Evolutionary conservation across 805 yeast species (phyloP).

Genomic region (Myxozyma sirexii): DNA sequence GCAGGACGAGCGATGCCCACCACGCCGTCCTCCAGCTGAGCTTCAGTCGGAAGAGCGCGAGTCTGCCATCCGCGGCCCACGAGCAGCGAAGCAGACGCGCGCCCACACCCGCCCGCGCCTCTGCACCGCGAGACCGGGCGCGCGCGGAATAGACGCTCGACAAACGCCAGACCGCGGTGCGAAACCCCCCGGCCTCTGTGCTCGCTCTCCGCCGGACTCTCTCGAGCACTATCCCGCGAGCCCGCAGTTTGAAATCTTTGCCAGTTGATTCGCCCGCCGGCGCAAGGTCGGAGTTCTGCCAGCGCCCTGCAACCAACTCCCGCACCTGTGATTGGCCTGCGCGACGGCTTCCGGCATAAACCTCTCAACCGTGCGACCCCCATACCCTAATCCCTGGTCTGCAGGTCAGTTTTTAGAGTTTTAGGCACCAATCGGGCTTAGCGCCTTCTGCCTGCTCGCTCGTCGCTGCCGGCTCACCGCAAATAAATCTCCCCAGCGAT

Average conservation of each 20-base stretch:
- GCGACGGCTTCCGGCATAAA: neutral
- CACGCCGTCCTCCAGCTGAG: too few relatives aligned
- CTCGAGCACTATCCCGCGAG: too few relatives aligned
- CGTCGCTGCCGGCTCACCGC: slow-evolving; percentile 15
- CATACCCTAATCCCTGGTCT: slow-evolving; percentile 11
- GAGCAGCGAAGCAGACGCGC: too few relatives aligned
- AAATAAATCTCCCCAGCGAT: slow-evolving; percentile 16
- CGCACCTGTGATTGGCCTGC: slow-evolving; percentile 7
- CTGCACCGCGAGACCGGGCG: too few relatives aligned
- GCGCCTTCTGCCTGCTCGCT: slow-evolving; percentile 1
- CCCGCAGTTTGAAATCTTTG: neutral
- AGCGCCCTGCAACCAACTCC: slow-evolving; percentile 1
- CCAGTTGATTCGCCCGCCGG: slow-evolving; percentile 14
- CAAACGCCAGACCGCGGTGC: too few relatives aligned
- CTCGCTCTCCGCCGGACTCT: too few relatives aligned
- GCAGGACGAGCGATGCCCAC: too few relatives aligned
- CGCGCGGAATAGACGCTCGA: too few relatives aligned
- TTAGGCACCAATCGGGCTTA: neutral
- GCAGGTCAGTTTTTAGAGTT: slow-evolving; percentile 15
- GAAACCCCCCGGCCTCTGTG: too few relatives aligned
- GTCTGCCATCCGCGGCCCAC: too few relatives aligned
- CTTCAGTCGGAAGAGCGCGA: too few relatives aligned
- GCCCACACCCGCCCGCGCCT: too few relatives aligned
- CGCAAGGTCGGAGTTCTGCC: slow-evolving; percentile 12
- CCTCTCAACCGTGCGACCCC: neutral